phyloP scores from a whole-genome alignment of 495 filamentous ascomycete genomes.

The Hapsidospora chrysogenum region DNA sequence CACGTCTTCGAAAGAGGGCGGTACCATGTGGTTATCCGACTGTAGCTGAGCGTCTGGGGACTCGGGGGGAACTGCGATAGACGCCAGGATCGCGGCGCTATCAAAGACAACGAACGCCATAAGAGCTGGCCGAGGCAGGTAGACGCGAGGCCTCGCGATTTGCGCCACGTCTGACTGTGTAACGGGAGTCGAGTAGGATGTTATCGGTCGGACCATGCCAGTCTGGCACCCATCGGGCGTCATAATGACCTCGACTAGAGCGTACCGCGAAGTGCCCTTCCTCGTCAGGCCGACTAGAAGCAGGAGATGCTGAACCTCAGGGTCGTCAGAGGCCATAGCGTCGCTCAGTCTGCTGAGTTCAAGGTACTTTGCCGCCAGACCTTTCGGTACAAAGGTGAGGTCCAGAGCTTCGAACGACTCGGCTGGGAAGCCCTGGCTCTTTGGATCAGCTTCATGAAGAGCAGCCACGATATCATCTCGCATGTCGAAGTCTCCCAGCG shows the following conservation, averaged over 20 bases:
- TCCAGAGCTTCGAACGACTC: slow-evolving; percentile 32
- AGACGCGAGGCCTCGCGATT: slow-evolving; percentile 44
- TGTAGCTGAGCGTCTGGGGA: slow-evolving; percentile 55
- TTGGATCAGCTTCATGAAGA: slow-evolving; percentile 14
- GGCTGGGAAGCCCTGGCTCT: slow-evolving; percentile 7
- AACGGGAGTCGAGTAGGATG: slow-evolving; percentile 37
- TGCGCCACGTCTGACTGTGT: slow-evolving; percentile 15
- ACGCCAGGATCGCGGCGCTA: slow-evolving; percentile 58
- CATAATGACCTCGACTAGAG: slow-evolving; percentile 27
- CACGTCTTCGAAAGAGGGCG: slow-evolving; percentile 61
- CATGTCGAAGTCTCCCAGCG: slow-evolving; percentile 28
- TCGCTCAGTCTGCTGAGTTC: slow-evolving; percentile 24
- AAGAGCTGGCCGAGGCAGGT: slow-evolving; percentile 56
- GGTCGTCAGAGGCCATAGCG: slow-evolving; percentile 19
- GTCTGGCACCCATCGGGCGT: slow-evolving; percentile 18
- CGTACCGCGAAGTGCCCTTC: slow-evolving; percentile 19
- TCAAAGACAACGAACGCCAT: slow-evolving; percentile 74
- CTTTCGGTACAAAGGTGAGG: slow-evolving; percentile 27
- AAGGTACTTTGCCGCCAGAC: slow-evolving; percentile 20
- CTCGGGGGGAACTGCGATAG: slow-evolving; percentile 40
- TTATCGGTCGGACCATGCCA: slow-evolving; percentile 42
- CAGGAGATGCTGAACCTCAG: slow-evolving; percentile 24
- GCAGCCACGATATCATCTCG: slow-evolving; percentile 16
- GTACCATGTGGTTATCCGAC: slow-evolving; percentile 38
- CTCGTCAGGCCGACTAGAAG: slow-evolving; percentile 19